Percentiles rank a stretch among this genome's conserved stretches.
Conservation (phyloP, 768 basidiomycete species). For the Rossbeevera mucosa region DNA sequence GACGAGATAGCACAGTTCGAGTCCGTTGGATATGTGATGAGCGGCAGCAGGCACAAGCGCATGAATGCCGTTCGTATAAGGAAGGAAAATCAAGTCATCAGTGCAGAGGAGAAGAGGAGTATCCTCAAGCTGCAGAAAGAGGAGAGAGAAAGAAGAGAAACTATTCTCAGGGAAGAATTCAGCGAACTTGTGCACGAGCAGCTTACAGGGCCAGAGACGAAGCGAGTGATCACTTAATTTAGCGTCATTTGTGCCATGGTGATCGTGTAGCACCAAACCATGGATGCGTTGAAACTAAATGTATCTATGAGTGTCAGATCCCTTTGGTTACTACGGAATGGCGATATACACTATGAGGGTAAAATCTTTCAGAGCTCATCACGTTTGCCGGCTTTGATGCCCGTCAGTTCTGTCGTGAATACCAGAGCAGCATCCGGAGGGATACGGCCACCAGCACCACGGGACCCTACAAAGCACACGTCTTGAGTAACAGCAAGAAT, state of each 20-base stretch:
- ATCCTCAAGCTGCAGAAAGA: constrained; percentile 93
- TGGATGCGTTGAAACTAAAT: background rate
- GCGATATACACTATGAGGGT: background rate
- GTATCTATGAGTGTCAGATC: background rate
- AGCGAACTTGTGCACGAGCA: constrained; percentile 75
- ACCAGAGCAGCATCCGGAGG: constrained; percentile 76
- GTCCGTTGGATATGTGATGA: constrained; percentile 94
- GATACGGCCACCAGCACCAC: constrained; percentile 74
- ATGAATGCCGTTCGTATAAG: constrained; percentile 99
- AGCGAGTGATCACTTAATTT: constrained; percentile 12
- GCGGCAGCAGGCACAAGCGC: constrained; percentile 85
- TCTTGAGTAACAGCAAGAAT: background rate
- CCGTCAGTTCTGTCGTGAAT: constrained; percentile 83
- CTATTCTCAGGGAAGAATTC: constrained; percentile 86
- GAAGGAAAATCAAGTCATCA: constrained; percentile 99
- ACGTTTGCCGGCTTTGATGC: constrained; percentile 44
- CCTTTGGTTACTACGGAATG: background rate
- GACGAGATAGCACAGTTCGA: constrained; percentile 87
- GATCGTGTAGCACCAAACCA: background rate
- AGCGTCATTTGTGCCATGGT: background rate
- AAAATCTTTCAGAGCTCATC: constrained; percentile 49
- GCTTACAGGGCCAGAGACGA: constrained; percentile 48
- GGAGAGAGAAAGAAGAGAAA: constrained; percentile 88
- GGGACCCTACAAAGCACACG: constrained; percentile 44
- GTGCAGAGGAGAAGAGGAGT: constrained; percentile 95